Evolutionary conservation across 1,284 basidiomycete genomes (phyloP), one percentile per base, ranked within the genome.

Genomic region (Apiotrichum laibachii): DNA sequence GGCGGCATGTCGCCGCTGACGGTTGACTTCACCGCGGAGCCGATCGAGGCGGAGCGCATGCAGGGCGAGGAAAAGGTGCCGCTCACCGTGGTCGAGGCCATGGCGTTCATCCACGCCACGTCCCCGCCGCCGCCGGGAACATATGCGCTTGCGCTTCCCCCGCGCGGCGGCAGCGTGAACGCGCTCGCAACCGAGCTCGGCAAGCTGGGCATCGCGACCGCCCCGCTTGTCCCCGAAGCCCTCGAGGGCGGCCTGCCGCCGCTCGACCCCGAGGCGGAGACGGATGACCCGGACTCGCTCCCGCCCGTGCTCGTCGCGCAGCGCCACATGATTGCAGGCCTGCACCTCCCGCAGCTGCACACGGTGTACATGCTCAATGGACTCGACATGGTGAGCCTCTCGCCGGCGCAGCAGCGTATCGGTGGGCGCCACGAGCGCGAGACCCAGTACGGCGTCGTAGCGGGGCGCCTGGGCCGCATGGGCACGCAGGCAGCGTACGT

Each of bases 301-400:
- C 18, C 49, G 35, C 63, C 64, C 7, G 48, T 67, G 15, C 54
- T 71, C 9, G 39, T 72, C 10, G 54, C 66, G 2, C 57, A 55
- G 18, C 57, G 72, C 37, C 63, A 66, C 1, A 57, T 62, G 10
- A 55, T 72, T 4, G 56, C 70, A 1, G 72, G 72, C 1, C 49
- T 73, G 16, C 69, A 73, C 55, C 57, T 73, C 1, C 58, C 62
- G 0, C 26, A 58, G 15, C 57, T 73, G 13, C 67, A 68, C 54
- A 70, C 67, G 5, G 61, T 73, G 34, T 71, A 71, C 49, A 61
- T 72, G 5, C 53, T 72, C 2, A 59, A 61, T 40, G 72, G 72
- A 9, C 56, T 73, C n/a, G 71, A 73, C 53, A 39, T 65, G n/a
- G 49, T 46, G 4, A 53, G 56, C n/a, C 40, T 70, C 18, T 51